Percentiles rank a stretch among this genome's conserved stretches.
Conservation (phyloP, 352 stramenopile genomes). For the Peronospora belbahrii region DNA sequence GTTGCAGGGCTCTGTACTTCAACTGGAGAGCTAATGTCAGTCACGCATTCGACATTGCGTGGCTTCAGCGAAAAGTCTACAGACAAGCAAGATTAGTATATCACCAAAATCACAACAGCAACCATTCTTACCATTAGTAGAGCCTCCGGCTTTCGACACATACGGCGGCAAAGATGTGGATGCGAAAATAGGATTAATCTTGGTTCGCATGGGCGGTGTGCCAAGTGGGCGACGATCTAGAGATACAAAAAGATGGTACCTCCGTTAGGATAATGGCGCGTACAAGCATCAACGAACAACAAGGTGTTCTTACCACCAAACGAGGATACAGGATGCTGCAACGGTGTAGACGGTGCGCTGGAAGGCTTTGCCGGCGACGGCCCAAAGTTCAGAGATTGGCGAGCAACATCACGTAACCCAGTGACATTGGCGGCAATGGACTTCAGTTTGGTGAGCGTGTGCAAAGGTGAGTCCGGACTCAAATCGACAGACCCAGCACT, state of each 20-base stretch:
- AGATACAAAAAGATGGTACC: constrained; percentile 13
- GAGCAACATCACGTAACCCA: constrained; percentile 21
- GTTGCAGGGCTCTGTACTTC: constrained; percentile 22
- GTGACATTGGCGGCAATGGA: constrained; percentile 13
- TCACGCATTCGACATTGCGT: constrained; percentile 16
- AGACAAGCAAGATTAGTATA: constrained; percentile 3
- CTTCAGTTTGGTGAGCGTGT: constrained; percentile 35
- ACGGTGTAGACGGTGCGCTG: constrained; percentile 15
- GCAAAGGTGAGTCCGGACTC: constrained; percentile 28
- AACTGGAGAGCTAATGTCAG: constrained; percentile 9
- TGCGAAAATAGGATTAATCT: constrained; percentile 45
- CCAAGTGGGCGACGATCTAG: constrained; percentile 35
- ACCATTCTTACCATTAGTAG: constrained; percentile 31
- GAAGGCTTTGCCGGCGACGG: constrained; percentile 23
- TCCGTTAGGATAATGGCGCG: constrained; percentile 21
- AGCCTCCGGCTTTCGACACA: constrained; percentile 18
- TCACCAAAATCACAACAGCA: not conserved
- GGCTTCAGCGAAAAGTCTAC: constrained; percentile 45
- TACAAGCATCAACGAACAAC: constrained; percentile 9
- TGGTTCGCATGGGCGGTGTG: constrained; percentile 36
- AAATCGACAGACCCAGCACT: constrained; percentile 44
- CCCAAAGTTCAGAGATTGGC: constrained; percentile 45
- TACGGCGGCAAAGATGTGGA: constrained; percentile 20
- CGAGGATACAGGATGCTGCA: constrained; percentile 30
- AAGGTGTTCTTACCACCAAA: constrained; percentile 33